Conservation (phyloP, 1,284 basidiomycete species). For the Schizophyllum commune region DNA sequence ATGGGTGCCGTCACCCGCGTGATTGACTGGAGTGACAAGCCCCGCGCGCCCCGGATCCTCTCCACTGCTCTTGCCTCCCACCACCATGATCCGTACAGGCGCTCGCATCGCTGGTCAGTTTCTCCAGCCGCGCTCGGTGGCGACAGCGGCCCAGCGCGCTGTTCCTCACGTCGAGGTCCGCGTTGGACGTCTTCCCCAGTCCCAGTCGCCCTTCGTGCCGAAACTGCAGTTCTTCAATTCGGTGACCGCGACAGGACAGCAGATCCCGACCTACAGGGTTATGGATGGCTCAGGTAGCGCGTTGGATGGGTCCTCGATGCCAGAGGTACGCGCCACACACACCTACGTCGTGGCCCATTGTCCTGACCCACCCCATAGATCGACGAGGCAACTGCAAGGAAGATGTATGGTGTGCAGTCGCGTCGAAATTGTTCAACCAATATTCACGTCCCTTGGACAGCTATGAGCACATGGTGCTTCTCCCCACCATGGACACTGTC, state of each 20-base stretch:
- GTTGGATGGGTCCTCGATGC: constrained; percentile 65
- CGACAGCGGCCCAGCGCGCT: neutral
- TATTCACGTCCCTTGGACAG: constrained; percentile 23
- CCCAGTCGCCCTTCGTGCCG: constrained; percentile 58
- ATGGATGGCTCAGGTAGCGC: constrained; percentile 70
- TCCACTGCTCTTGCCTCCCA: constrained; percentile 16
- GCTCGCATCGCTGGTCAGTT: constrained; percentile 10
- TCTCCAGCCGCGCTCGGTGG: constrained; percentile 13
- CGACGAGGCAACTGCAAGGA: constrained; percentile 63
- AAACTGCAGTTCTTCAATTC: constrained; percentile 73
- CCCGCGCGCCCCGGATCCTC: constrained; percentile 10
- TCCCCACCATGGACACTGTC: constrained; percentile 83
- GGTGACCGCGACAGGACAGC: constrained; percentile 46
- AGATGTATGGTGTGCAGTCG: constrained; percentile 40
- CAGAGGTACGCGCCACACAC: constrained; percentile 43
- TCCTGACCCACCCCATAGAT: constrained; percentile 36
- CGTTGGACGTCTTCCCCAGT: constrained; percentile 47
- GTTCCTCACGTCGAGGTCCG: constrained; percentile 4
- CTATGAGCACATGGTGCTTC: constrained; percentile 77
- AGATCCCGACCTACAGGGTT: constrained; percentile 78
- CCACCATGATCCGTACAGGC: constrained; percentile 30
- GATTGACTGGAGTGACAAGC: constrained; percentile 12
- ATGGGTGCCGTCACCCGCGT: constrained; percentile 2
- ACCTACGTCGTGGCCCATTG: neutral
- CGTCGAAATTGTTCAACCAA: neutral